phyloP scores from a whole-genome alignment of 805 yeast genomes.

The Hyphopichia homilentoma region DNA sequence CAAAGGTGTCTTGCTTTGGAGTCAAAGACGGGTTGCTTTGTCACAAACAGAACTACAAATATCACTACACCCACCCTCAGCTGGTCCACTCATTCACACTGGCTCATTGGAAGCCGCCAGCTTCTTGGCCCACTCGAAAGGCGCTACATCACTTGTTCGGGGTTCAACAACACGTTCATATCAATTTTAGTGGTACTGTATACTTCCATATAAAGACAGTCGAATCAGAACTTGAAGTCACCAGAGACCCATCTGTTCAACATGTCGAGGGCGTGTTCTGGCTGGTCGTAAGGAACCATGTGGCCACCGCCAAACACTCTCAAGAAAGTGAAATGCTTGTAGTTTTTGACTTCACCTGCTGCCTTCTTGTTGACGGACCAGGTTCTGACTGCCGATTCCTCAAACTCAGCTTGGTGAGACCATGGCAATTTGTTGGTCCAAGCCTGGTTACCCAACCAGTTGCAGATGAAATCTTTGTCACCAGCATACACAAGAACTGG shows the following conservation, averaged over 20 bases:
- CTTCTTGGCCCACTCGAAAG: no score
- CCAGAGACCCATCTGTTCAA: constrained; percentile 82
- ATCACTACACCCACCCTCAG: no score
- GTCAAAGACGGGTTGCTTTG: no score
- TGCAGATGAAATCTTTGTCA: constrained; percentile 88
- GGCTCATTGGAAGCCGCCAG: no score
- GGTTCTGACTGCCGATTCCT: constrained; percentile 33
- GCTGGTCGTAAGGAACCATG: constrained; percentile 93
- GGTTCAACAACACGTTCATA: no score
- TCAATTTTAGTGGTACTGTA: no score
- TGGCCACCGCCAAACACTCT: constrained; percentile 90
- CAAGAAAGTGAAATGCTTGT: constrained; percentile 71
- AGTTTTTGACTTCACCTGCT: constrained; percentile 74
- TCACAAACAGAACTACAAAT: no score
- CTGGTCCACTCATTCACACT: no score
- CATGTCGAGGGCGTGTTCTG: constrained; percentile 72
- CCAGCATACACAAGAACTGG: constrained; percentile 93
- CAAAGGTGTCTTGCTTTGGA: no score
- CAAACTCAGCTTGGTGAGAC: constrained; percentile 52
- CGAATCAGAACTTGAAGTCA: constrained; percentile 43
- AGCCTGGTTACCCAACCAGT: constrained; percentile 87
- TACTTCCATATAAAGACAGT: no score
- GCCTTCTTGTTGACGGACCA: constrained; percentile 38
- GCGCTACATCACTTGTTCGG: no score
- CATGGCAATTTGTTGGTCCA: constrained; percentile 73